Evolutionary conservation across 768 basidiomycete genomes (phyloP), one percentile per base, ranked within the genome.

Genomic region (Tricholoma hemisulphureum): DNA sequence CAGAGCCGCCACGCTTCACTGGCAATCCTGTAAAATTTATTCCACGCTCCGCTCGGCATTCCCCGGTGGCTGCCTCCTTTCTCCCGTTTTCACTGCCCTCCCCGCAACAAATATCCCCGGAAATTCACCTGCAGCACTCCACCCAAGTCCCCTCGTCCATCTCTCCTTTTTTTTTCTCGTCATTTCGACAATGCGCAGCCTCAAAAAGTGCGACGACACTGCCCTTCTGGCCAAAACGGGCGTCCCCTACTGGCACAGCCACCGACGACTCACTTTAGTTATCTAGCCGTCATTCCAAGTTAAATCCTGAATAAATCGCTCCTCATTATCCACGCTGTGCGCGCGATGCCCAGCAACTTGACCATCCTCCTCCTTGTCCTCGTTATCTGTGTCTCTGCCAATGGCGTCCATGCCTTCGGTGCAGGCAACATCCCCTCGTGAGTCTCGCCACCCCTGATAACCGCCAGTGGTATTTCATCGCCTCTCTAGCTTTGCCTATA

Each of bases 401-500:
- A 83, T 73, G 80, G 83, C 56, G 87, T 88, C 14, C 79, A 84
- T 66, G 89, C 87, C 6, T 91, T 90, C 61, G 88, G 87, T n/a
- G 87, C 88, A 53, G 93, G 93, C 37, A 93, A 95, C 66, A 94
- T 95, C 64, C 92, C 92, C 34, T 82, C 82, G 78, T 87, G 69
- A 64, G 79, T 70, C 32, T 28, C 28, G 52, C 58, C 41, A 50
- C 56, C 53, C n/a, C n/a, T n/a, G n/a, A n/a, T n/a, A n/a, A n/a
- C n/a, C n/a, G n/a, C n/a, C n/a, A n/a, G n/a, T n/a, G n/a, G 61
- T 34, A 26, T 35, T 31, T 39, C 51, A 26, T 29, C 48, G 64
- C 32, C 67, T 60, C 43, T 39, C 8, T 59, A 89, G 89, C 20
- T 92, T 86, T 68, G 87, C 91, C 6, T 95, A 88, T 70, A 82